Evolutionary conservation across 78 protist genomes (phyloP), one percentile per base, ranked within the genome.

Genomic region (Polysphondylium violaceum): DNA sequence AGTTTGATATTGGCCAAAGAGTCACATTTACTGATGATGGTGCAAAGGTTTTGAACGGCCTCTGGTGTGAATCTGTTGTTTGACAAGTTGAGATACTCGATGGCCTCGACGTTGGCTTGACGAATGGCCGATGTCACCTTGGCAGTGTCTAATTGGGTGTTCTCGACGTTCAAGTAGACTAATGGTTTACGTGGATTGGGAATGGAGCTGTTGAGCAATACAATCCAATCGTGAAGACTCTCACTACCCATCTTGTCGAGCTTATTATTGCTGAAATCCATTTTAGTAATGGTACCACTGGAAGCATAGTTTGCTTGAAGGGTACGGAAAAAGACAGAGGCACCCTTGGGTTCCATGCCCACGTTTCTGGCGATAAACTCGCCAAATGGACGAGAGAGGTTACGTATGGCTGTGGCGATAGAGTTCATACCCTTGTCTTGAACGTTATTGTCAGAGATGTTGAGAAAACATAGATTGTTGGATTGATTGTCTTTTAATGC

Each of bases 171-270:
- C 53, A 83, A 17, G 17, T 83, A 69, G 29, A 25, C 38, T 38
- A 83, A 25, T 40, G 91, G 81, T 44, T 83, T 83, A 51, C 47
- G 40, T 38, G 79, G 79, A n/a, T 38, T 23, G 27, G 77, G 91
- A 14, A 68, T 67, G 41, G 77, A 55, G 3, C 64, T 9, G 36
- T 83, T 83, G 9, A 83, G 17, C 5, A 83, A 31, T 0, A 71
- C 51, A 8, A 83, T 21, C 63, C 63, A 83, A 33, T 83, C 91
- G 38, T 67, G 81, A 2, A 83, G 40, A n/a, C 72, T 51, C 9
- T 83, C 91, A 1, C 81, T 58, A n/a, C 91, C 91, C 16, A 71
- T 44, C 7, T 33, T 38, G n/a, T 74, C 91, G 2, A 83, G 36
- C 17, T 55, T 36, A 60, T 83, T 83, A 43, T 64, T 51, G 17